Evolutionary conservation across 2,329 filamentous ascomycete species (phyloP), one percentile per base, ranked within the genome.

Genomic region (Dactylellina sp.): DNA sequence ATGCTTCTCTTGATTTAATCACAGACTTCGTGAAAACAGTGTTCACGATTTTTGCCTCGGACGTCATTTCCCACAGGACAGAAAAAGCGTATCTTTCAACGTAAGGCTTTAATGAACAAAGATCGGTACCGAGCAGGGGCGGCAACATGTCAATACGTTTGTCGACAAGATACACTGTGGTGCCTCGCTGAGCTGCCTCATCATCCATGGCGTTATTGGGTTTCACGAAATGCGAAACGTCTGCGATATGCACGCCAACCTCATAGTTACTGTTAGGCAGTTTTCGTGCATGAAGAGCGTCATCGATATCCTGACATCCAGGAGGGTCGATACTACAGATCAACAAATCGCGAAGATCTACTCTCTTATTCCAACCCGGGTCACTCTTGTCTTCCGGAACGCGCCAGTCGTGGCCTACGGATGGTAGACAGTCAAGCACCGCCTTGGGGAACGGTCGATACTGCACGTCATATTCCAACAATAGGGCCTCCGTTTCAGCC

Each of bases 61-160:
- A 84, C 22, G 92, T 91, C 77, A 99, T 85, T 81, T 99, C 94
- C 95, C 95, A 95, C 18, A 94, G 83, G 6, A 90, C 89, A 0
- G 91, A 94, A 80, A 95, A 95, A 25, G 92, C 91, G 79, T 89
- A 95, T 7, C 91, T 91, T 83, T 99, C 95, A n/a, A 99, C 93
- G 78, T 97, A 95, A 0, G 95, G 95, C 81, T 98, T 98, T 18
- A 99, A 84, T 0, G 95, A 99, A 83, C 95, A 99, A 0, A 99
- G 85, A 79, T 99, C 93, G 0, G 95, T 99, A 68, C 95, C 95
- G 11, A 99, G 89, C 32, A 99, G 89, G 86, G 93, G 93, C 0
- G 96, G 96, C 81, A 99, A 86, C 96, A 99, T 99, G 84, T 99
- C 96, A 79, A 99, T 99, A 78, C 95, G 93, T 85, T 99, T 99